Evolutionary conservation across 2,329 filamentous ascomycete genomes (phyloP), one percentile per base, ranked within the genome.

Genomic region (Colletotrichum graminicola): DNA sequence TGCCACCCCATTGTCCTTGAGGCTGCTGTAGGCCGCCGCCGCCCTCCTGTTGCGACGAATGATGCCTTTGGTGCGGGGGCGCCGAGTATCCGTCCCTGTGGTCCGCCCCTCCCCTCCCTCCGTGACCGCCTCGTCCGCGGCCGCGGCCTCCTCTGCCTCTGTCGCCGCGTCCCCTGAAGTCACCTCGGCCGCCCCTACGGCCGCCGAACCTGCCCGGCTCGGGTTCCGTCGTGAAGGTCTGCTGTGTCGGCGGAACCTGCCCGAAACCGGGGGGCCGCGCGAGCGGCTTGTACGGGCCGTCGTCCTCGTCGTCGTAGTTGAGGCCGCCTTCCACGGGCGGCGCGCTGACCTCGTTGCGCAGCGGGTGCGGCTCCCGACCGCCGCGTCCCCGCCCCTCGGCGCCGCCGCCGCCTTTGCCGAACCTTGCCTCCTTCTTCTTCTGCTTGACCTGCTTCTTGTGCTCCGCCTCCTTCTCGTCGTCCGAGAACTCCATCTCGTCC

Each of bases 401-500:
- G 36, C 10, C 82, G 23, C 78, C 80, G 41, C 80, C 80, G 29
- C 80, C 82, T 73, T 80, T 85, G 47, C 60, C 60, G 29, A 66
- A 56, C n/a, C 62, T 18, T 63, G 81, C 83, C 72, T 84, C 84
- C 77, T 85, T 89, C 76, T 88, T 89, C 81, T 92, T 92, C 73
- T 90, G 87, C 81, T 94, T 94, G 63, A 90, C 76, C 71, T 87
- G 87, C 67, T 88, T 84, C 83, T 92, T 97, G 79, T 94, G 90
- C 76, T 94, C 93, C 10, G 92, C 92, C 81, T 99, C 96, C 75
- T 93, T 93, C 82, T 99, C 96, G 77, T 99, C 96, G 75, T 99
- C 96, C 0, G 95, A 98, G 80, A 98, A 98, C 78, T 98, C 96
- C 76, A 94, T 89, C 79, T 98, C 95, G 47, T 97, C 93, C 41